Base-by-base conservation (phyloP, 805 yeast species). In the Starmerella sirachaensis region DNA sequence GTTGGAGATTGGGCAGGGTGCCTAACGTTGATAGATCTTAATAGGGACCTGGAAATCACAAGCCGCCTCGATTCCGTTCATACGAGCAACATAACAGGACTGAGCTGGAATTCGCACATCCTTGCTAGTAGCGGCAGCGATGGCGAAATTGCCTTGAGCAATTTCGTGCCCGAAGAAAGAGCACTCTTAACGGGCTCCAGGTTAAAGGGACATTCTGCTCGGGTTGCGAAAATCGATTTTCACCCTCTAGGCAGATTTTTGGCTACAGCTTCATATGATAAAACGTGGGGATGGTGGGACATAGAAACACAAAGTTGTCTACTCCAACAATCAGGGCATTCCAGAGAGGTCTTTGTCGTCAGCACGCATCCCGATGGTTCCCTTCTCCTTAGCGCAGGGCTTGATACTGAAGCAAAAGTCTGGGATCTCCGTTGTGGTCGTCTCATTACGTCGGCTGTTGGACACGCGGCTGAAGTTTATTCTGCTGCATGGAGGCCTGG, bases 241-340 rank as follows among this genome's bases (percentile, higher is more conserved):
- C 93, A 85, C 56, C 93, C 93, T 1, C 48, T 61, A 4, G 74
- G 75, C 1, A 46, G 57, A 2, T 71, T 55, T 47, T 45, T 79
- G 1, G 80, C 76, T 0, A 68, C 82, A 9, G 78, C 93, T 0
- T 85, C 95, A 0, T 77, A 69, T 51, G 96, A 88, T 57, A 66
- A 66, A 46, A 82, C 94, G 0, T 88, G 95, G 95, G 69, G 83
- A 43, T 55, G 83, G 3, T 86, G 94, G 94, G 95, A 88, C 56
- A 46, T 74, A 0, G 59, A 61, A 10, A 68, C 64, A 4, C 56
- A 58, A 12, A 53, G 53, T 21, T 74, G 74, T 37, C 51, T 88
- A 6, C 60, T 71, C 28, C 63, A 71, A 41, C 97, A 88, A 55
- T 94, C 83, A 53, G 95, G 96, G 0, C 96, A 88, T 53, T 62